phyloP scores from a whole-genome alignment of 2,329 filamentous ascomycete genomes.

The Peltaster fructicola region DNA sequence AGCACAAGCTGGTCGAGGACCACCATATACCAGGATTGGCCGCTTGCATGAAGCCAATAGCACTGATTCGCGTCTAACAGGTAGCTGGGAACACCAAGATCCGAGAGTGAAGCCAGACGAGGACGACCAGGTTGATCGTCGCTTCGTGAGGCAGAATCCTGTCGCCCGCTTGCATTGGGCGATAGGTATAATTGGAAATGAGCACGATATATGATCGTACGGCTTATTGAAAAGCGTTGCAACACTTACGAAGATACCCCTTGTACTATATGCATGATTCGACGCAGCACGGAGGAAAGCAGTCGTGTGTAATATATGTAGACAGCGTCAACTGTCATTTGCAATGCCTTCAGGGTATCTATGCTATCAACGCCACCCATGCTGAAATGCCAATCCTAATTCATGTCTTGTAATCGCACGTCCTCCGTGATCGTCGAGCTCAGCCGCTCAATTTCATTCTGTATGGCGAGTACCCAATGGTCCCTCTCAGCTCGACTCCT shows the following conservation, averaged over 20 bases:
- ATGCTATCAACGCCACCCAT: too few species aligned
- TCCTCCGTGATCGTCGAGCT: constrained; percentile 28
- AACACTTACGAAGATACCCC: too few species aligned
- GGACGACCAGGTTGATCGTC: constrained; percentile 24
- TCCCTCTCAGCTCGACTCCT: constrained; percentile 47
- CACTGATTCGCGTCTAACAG: constrained; percentile 17
- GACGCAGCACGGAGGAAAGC: too few species aligned
- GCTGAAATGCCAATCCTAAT: too few species aligned
- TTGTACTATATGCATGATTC: too few species aligned
- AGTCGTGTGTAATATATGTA: too few species aligned
- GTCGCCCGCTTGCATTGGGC: constrained; percentile 54
- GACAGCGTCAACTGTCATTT: too few species aligned
- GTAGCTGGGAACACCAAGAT: constrained; percentile 15
- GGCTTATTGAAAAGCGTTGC: too few species aligned
- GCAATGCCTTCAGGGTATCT: too few species aligned
- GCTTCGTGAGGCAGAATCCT: constrained; percentile 42
- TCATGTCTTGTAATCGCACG: too few species aligned
- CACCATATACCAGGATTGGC: constrained; percentile 43
- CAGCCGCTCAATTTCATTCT: constrained; percentile 46
- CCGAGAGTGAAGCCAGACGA: constrained; percentile 10
- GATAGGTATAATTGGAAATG: constrained; percentile 59
- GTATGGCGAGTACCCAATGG: constrained; percentile 49
- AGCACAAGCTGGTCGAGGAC: constrained; percentile 54
- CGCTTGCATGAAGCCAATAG: constrained; percentile 10
- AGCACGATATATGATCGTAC: constrained; percentile 69